Conservation (phyloP, 2,329 filamentous ascomycete genomes). For the Xylariaceae sp. region DNA sequence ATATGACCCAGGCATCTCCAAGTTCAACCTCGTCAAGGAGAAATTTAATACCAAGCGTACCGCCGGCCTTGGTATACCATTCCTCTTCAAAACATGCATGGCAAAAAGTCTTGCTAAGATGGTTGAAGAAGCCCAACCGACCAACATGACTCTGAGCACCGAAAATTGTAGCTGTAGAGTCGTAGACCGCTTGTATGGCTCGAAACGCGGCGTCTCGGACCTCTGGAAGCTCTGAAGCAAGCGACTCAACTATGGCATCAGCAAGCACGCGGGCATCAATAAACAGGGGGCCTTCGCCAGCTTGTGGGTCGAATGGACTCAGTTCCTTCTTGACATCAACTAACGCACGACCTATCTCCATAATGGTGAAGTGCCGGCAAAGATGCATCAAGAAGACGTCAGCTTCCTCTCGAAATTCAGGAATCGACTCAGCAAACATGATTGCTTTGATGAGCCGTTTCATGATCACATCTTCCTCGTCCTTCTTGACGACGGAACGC, state of each 20-base stretch:
- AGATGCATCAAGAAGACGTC: conserved; percentile 77
- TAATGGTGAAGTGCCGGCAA: conserved; percentile 86
- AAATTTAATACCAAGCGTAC: conserved; percentile 86
- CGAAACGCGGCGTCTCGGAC: conserved; percentile 84
- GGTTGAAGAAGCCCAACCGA: conserved; percentile 81
- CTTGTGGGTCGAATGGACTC: conserved; percentile 81
- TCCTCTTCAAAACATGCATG: conserved; percentile 97
- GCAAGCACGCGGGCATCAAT: conserved; percentile 87
- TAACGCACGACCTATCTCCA: conserved; percentile 88
- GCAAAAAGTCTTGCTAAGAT: conserved; percentile 83
- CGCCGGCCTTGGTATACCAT: conserved; percentile 97
- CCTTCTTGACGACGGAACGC: conserved; percentile 85
- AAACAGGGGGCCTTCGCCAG: conserved; percentile 84
- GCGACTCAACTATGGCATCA: conserved; percentile 86
- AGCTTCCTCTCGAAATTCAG: conserved; percentile 79
- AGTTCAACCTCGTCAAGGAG: conserved; percentile 84
- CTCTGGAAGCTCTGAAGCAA: conserved; percentile 81
- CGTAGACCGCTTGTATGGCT: conserved; percentile 78
- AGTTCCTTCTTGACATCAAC: conserved; percentile 77
- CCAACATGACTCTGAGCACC: conserved; percentile 74
- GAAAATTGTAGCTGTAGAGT: conserved; percentile 78
- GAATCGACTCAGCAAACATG: conserved; percentile 82
- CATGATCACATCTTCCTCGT: conserved; percentile 79
- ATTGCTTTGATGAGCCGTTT: conserved; percentile 89
- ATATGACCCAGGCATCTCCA: conserved; percentile 80